Evolutionary conservation across 768 basidiomycete genomes (phyloP), one percentile per base, ranked within the genome.

Genomic region (Cyclocybe aegerita): DNA sequence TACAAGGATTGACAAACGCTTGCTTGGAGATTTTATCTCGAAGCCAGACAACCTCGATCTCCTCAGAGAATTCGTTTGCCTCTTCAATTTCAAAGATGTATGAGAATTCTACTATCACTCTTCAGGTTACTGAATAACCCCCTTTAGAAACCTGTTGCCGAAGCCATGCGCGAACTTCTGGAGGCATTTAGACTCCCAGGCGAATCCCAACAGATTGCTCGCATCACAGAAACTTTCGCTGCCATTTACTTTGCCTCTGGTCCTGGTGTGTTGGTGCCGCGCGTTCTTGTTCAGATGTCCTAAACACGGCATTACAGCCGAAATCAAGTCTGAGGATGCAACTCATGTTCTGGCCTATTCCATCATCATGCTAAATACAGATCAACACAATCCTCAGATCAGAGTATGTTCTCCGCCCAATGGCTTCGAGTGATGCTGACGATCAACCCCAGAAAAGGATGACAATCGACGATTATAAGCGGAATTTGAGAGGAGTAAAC

Each of bases 301-400:
- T 14, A 10, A 12, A 31, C 9, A 4, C 8, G 43, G n/a, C 33
- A 6, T 37, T 42, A 23, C 53, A 94, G 93, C 82, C 51, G 95
- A 95, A 65, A 86, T 98, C 56, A 91, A 88, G 63, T 86, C 76
- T 49, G 85, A 93, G 70, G 97, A 98, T 64, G 91, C 96, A 4
- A 90, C 92, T 14, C 95, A 97, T 67, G 90, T 99, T 7, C 71
- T 99, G 17, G 83, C 96, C 1, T 99, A 86, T 67, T 98, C 97
- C 0, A 86, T 99, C 53, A 98, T 99, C 67, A 82, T 99, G 93
- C 81, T 99, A 43, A 99, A 99, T 69, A 99, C 97, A 7, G 97
- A 99, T 71, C 82, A 85, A 31, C 95, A 98, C 65, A 98, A 91
- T 63, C 94, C 95, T 9, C 93, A 97, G 76, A 81, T 95, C 53